Evolutionary conservation across 306 rosid genomes (phyloP).

Genomic region (Lathyrus sativus): DNA sequence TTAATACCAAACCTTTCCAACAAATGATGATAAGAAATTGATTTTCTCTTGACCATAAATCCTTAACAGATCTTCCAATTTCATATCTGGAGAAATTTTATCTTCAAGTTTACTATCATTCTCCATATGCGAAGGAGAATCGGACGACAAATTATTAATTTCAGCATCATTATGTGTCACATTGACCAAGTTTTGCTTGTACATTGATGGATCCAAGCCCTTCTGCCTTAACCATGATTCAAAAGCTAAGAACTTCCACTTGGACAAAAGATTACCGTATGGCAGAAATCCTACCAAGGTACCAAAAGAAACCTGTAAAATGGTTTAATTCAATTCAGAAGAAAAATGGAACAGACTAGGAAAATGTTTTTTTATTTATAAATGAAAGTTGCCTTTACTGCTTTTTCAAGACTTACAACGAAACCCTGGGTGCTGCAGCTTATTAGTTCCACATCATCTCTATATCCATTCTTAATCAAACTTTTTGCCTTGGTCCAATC

Average conservation of each 20-base stretch:
- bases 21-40: conserved; percentile 77
- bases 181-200: conserved; percentile 63
- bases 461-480: conserved; percentile 57
- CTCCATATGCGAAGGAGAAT: conserved; percentile 42
- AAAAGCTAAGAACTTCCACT: conserved; percentile 93
- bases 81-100: conserved; percentile 74
- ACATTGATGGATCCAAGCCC: conserved; percentile 82
- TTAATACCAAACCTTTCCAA: conserved; percentile 75
- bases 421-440: conserved; percentile 84
- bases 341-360: conserved; percentile 21
- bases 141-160: conserved; percentile 41
- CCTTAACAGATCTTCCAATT: conserved; percentile 71
- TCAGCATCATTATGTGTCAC: conserved; percentile 53
- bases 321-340: conserved; percentile 43
- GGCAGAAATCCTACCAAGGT: conserved; percentile 91
- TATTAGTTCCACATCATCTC: conserved; percentile 74
- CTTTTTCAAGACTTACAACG: conserved; percentile 64
- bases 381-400: conserved; percentile 15
- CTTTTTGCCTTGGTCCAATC: conserved; percentile 77
- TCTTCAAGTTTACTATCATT: conserved; percentile 46
- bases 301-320: conserved; percentile 84
- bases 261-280: conserved; percentile 79
- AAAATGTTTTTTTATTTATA: conserved; percentile 10
- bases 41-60: conserved; percentile 81
- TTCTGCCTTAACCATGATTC: conserved; percentile 91